A percentile compares a stretch with the other conserved stretches of the same genome.
Evolutionary conservation across 805 yeast genomes (phyloP).

Genomic region (Myxozyma melibiosi): DNA sequence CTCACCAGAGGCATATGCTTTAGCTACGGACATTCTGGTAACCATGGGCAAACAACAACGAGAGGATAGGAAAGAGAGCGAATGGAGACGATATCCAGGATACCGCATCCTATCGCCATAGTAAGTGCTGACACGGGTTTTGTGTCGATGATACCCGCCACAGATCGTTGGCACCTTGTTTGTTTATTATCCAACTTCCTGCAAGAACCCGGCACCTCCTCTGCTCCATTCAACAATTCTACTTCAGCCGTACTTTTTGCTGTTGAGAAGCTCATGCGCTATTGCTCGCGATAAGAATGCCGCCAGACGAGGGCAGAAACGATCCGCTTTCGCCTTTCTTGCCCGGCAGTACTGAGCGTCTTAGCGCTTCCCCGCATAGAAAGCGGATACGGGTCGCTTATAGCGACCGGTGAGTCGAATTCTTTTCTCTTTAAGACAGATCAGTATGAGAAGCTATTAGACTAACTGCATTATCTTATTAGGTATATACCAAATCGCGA

Average conservation of each 20-base stretch:
- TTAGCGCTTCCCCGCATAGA: conserved; percentile 20
- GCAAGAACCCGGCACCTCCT: too few relatives aligned
- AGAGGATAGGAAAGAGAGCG: neutral
- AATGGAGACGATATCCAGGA: neutral
- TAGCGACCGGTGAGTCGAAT: conserved; percentile 17
- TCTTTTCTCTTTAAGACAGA: neutral
- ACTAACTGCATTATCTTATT: neutral
- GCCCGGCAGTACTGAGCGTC: neutral
- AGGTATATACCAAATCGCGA: conserved; percentile 84
- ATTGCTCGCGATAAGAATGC: neutral
- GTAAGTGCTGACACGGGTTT: neutral
- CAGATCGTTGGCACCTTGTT: too few relatives aligned
- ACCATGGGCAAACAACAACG: conserved; percentile 13
- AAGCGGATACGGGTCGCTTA: conserved; percentile 22
- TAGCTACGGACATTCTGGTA: conserved; percentile 24
- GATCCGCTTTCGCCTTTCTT: conserved; percentile 2
- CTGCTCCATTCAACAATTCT: too few relatives aligned
- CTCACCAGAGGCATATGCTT: conserved; percentile 28
- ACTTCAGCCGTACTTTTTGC: neutral
- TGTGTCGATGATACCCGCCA: too few relatives aligned
- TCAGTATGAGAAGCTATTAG: neutral
- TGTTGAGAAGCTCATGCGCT: neutral
- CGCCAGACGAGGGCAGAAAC: conserved; percentile 12
- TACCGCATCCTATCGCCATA: too few relatives aligned
- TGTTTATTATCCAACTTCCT: too few relatives aligned